A percentile compares a stretch with the other conserved stretches of the same genome.
phyloP scores from a whole-genome alignment of 495 filamentous ascomycete species.

The Cetradonia linearis region DNA sequence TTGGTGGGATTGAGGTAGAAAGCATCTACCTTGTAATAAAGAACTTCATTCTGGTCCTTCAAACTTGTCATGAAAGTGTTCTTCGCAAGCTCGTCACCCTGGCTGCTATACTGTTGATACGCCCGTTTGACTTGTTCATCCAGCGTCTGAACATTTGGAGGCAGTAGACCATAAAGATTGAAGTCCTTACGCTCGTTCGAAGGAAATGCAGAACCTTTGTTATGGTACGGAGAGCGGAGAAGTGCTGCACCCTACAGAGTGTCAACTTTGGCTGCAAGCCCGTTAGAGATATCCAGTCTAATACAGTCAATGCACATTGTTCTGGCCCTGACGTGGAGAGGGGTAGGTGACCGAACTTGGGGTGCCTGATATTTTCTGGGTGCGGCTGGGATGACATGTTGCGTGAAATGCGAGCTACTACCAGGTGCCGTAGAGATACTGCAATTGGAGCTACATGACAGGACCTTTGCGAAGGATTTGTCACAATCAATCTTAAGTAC shows the following conservation, averaged over 20 bases:
- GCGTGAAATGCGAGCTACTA: not conserved
- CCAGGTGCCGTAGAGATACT: too few relatives aligned
- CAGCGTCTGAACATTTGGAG: constrained; percentile 63
- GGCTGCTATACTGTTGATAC: constrained; percentile 64
- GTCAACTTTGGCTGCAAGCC: not conserved
- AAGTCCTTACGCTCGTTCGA: constrained; percentile 57
- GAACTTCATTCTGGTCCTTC: constrained; percentile 71
- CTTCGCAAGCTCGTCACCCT: constrained; percentile 54
- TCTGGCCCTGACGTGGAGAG: constrained; percentile 54
- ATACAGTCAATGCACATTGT: constrained; percentile 31
- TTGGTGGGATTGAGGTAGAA: not conserved
- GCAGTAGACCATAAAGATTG: constrained; percentile 60
- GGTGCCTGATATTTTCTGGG: constrained; percentile 22
- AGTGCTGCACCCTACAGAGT: constrained; percentile 46
- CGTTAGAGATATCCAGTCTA: not conserved
- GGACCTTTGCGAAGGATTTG: too few relatives aligned
- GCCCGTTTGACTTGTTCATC: constrained; percentile 69
- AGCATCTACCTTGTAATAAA: constrained; percentile 53
- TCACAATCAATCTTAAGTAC: not conserved
- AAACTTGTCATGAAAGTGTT: constrained; percentile 76
- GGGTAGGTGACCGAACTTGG: constrained; percentile 50
- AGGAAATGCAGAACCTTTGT: constrained; percentile 75
- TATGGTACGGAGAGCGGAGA: constrained; percentile 61
- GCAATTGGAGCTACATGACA: not conserved
- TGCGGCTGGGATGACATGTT: constrained; percentile 4